Base-by-base conservation (phyloP, 768 basidiomycete genomes). In the Amanita jacksonii region DNA sequence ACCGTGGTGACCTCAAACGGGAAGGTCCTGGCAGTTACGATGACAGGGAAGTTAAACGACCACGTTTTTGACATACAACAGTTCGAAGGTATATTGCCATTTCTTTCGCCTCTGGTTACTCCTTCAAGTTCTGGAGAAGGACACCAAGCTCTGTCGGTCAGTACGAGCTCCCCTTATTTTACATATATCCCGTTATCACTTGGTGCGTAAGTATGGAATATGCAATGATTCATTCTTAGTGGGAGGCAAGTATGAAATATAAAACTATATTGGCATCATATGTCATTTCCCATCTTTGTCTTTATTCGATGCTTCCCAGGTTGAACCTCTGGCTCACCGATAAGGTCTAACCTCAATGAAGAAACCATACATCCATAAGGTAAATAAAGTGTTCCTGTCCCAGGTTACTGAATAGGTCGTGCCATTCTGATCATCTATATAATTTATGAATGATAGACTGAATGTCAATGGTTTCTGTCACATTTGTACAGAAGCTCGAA, bases 41-140 rank as follows among this genome's bases (percentile, higher is more conserved):
- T 57, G 86, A 89, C 62, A 76, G 86, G 52, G 86, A 88, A 52
- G 55, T 71, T 25, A 90, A 90, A 65, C 81, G 87, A 57, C 79
- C 82, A 56, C 76, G 87, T 57, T 87, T 85, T 64, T 89, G 77
- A 72, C 52, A 27, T 50, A 43, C 28, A 31, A 31, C 41, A 16
- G 47, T 34, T 38, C 43, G 25, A 33, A 42, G 45, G 36, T 47
- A 47, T 24, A 37, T 27, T 46, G 12, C n/a, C 24, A n/a, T 25
- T 46, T 39, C 35, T 24, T 34, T 31, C 16, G 13, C 24, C 46
- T 41, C 34, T 41, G 38, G 38, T 41, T 19, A 24, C 40, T 20
- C 22, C 46, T 41, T 47, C 46, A 47, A 47, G 39, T 34, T 28
- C 27, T 12, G 12, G 27, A 28, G 27, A 12, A 40, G 38, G 19